Conservation (phyloP, 441 rosid genomes). For the Adansonia grandidieri region DNA sequence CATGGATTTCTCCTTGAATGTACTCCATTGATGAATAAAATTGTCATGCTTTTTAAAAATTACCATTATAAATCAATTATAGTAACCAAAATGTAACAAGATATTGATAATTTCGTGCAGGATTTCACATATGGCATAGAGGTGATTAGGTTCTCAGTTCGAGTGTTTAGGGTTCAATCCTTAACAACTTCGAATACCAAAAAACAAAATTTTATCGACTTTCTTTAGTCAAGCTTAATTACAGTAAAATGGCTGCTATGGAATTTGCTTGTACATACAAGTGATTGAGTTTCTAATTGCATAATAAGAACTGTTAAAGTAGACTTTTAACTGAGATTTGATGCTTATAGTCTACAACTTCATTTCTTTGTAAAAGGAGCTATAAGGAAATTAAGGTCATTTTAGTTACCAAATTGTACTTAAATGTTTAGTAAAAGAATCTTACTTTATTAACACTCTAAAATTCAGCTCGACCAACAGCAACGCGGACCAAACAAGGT, state of each 20-base stretch:
- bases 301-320: conserved; percentile 13
- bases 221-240: neutral
- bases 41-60: too few species aligned
- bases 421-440: conserved; percentile 13
- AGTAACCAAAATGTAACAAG: too few species aligned
- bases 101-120: neutral
- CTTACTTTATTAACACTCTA: conserved; percentile 66
- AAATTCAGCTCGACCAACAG: conserved; percentile 59
- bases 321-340: neutral
- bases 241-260: neutral
- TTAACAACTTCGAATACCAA: too few species aligned
- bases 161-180: too few species aligned
- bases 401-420: conserved; percentile 28
- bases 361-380: neutral
- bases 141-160: too few species aligned
- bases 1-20: too few species aligned
- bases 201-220: neutral
- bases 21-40: too few species aligned
- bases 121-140: neutral
- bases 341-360: conserved; percentile 8
- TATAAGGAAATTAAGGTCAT: conserved; percentile 17
- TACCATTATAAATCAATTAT: too few species aligned
- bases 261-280: neutral
- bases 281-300: neutral
- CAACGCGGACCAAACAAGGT: conserved; percentile 28